Conservation (phyloP, 495 filamentous ascomycete genomes). For the Talaromyces ruber region DNA sequence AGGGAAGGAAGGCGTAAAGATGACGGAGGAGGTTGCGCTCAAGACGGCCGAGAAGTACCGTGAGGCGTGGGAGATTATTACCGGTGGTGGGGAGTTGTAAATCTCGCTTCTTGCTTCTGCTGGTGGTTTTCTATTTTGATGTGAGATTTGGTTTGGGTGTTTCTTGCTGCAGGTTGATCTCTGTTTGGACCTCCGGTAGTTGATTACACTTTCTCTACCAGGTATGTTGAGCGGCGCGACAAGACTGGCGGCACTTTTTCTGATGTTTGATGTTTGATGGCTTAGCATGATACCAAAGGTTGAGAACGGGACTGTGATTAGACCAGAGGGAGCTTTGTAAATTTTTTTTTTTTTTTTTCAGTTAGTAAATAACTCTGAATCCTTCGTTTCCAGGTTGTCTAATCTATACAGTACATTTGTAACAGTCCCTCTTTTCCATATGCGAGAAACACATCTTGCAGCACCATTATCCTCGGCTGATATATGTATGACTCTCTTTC, state of each 20-base stretch:
- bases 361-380: not conserved
- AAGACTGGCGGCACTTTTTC: not conserved
- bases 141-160: not conserved
- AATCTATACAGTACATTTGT: not conserved
- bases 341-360: too few relatives aligned
- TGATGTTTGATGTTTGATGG: not conserved
- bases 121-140: not conserved
- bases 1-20: slow-evolving; percentile 57
- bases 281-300: not conserved
- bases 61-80: slow-evolving; percentile 64
- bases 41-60: slow-evolving; percentile 57
- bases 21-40: slow-evolving; percentile 56
- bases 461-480: too few relatives aligned
- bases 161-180: not conserved
- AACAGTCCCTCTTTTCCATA: not conserved
- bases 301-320: not conserved
- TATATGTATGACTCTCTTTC: not conserved
- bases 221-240: not conserved
- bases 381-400: not conserved
- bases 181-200: too few relatives aligned
- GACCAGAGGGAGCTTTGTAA: too few relatives aligned
- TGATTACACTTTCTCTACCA: not conserved
- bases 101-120: not conserved
- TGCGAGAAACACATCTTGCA: not conserved
- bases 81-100: slow-evolving; percentile 32